Evolutionary conservation across 2,329 filamentous ascomycete genomes (phyloP), one percentile per base, ranked within the genome.

Genomic region (Hypoxylon sp.): DNA sequence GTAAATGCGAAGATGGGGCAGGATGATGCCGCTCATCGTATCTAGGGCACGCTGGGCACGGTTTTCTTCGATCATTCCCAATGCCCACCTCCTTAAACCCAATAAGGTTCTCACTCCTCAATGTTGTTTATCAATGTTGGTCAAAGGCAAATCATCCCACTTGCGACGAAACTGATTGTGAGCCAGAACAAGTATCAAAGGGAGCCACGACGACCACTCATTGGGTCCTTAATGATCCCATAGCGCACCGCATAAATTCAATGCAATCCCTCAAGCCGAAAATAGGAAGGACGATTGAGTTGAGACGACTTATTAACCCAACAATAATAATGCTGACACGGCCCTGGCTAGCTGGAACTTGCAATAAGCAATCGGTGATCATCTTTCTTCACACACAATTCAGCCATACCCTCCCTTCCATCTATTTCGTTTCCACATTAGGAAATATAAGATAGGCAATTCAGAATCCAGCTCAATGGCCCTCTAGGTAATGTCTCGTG

Each of bases 251-350:
- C 73, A 74, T 74, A 51, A 73, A 74, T 70, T 70, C 70, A 73
- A 73, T 73, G 71, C 71, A 73, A 71, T 71, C 69, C 66, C 57
- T 63, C 52, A 59, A 37, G 70, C 70, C 69, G 68, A 73, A 74
- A 73, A 74, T 72, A 70, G 70, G 61, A 35, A 62, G 59, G 52
- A 64, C 63, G 55, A 65, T 35, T 44, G 33, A 59, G 64, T 67
- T 67, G 64, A 70, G 67, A 70, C 67, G 58, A 55, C 50, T 42
- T 59, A 26, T 9, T 44, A 17, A 22, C 67, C 67, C 63, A 63
- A 64, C 59, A 67, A 50, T 42, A 53, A 63, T 13, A 48, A 57
- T 69, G 67, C 59, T 64, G 63, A 67, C 64, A 67, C 67, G 51
- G 50, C 54, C 54, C 63, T 57, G 6, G 44, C 55, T 19, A 64